A percentile compares a stretch with the other conserved stretches of the same genome.
These are phyloP conservation scores for Papilionanthe hybrid DNA, from an alignment of 116 monocot species.

Conservation along the genomic window DNA sequence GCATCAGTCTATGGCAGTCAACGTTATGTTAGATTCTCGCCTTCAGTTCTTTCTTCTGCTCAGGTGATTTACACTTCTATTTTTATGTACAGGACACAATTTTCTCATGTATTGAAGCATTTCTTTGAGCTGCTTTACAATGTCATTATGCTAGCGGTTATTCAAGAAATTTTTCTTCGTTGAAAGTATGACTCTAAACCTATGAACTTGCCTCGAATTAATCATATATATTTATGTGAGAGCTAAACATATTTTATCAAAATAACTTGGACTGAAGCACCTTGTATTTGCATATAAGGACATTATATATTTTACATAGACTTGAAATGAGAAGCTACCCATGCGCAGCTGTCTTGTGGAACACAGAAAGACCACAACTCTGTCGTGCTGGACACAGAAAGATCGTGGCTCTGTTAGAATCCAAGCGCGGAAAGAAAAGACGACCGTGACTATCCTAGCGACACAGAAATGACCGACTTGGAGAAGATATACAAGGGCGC, in stretches of 20 bases:
- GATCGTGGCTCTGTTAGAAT: too few species aligned
- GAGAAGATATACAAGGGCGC: too few species aligned
- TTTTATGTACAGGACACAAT: background rate
- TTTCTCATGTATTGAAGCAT: background rate
- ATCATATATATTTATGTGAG: background rate
- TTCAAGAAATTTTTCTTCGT: background rate
- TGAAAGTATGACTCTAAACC: background rate
- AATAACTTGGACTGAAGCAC: too few species aligned
- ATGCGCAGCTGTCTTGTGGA: too few species aligned
- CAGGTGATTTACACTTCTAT: constrained; percentile 47
- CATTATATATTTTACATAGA: background rate
- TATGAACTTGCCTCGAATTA: background rate
- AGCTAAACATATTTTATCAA: too few species aligned
- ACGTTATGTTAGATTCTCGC: constrained; percentile 85
- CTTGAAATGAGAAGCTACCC: background rate
- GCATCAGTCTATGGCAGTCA: constrained; percentile 98
- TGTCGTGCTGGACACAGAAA: too few species aligned
- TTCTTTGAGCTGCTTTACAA: background rate
- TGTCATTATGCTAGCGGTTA: background rate
- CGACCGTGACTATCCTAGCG: too few species aligned
- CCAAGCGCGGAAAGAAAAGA: too few species aligned
- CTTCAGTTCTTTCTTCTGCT: constrained; percentile 67
- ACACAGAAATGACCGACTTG: too few species aligned
- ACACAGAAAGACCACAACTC: too few species aligned
- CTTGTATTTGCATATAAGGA: background rate